Evolutionary conservation across 2,329 filamentous ascomycete genomes (phyloP).

Genomic region (Aspergillus latus): DNA sequence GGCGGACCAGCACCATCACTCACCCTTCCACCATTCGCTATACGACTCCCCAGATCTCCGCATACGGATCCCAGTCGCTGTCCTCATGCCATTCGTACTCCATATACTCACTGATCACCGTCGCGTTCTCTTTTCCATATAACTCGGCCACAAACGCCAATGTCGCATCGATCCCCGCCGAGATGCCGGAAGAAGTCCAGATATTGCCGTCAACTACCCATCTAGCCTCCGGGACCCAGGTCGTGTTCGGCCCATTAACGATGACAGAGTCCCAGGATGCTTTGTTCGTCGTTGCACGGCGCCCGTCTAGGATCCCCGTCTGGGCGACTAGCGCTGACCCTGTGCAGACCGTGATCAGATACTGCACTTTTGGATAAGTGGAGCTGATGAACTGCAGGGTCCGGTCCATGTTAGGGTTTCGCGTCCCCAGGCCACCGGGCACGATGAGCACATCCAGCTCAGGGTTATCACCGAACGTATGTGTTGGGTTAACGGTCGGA

Average conservation of each 20-base stretch:
- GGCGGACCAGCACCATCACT: no score
- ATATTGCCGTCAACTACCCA: constrained; percentile 67
- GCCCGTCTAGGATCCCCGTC: constrained; percentile 51
- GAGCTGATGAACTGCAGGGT: background rate
- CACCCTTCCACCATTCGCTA: no score
- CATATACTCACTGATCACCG: constrained; percentile 49
- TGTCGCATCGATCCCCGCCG: constrained; percentile 62
- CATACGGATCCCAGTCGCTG: constrained; percentile 56
- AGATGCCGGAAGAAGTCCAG: constrained; percentile 65
- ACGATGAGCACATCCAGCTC: constrained; percentile 6
- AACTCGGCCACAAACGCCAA: constrained; percentile 57
- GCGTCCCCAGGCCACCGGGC: constrained; percentile 3
- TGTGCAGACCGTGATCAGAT: constrained; percentile 5
- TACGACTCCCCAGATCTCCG: constrained; percentile 25
- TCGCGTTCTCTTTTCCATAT: constrained; percentile 55
- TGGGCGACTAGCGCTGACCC: constrained; percentile 1
- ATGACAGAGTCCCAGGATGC: constrained; percentile 53
- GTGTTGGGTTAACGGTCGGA: constrained; percentile 2
- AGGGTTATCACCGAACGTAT: background rate
- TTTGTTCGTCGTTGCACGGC: constrained; percentile 67
- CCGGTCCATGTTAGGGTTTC: background rate
- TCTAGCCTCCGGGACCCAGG: constrained; percentile 62
- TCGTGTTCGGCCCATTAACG: constrained; percentile 49
- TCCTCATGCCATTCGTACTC: constrained; percentile 61
- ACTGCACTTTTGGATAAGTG: background rate